These are phyloP conservation scores for Trematosphaeria pertusa DNA, from an alignment of 2,329 filamentous ascomycete genomes.

Conservation along the genomic window DNA sequence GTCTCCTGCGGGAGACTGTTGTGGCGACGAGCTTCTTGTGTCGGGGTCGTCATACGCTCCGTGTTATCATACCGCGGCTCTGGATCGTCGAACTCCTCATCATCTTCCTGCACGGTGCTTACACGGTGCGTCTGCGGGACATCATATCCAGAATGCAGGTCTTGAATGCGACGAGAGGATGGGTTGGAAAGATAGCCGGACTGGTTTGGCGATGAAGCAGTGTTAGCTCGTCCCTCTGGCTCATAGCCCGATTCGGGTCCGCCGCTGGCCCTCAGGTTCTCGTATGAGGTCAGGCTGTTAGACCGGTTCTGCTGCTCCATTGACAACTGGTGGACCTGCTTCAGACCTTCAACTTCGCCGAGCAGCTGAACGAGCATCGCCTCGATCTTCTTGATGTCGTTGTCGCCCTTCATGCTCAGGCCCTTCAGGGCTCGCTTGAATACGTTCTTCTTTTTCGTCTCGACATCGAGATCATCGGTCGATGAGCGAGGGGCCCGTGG, in stretches of 20 bases:
- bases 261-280: conserved; percentile 73
- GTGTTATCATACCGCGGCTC: conserved; percentile 66
- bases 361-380: conserved; percentile 81
- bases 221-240: conserved; percentile 79
- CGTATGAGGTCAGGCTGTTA: conserved; percentile 70
- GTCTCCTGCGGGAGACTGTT: conserved; percentile 49
- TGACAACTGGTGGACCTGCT: conserved; percentile 47
- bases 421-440: conserved; percentile 93
- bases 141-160: conserved; percentile 59
- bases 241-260: conserved; percentile 73
- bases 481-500: conserved; percentile 64
- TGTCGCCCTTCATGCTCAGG: conserved; percentile 83
- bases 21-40: conserved; percentile 56
- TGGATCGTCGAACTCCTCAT: conserved; percentile 75
- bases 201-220: conserved; percentile 75
- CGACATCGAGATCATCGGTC: conserved; percentile 61
- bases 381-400: conserved; percentile 81
- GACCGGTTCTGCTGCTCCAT: conserved; percentile 42
- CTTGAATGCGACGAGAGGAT: conserved; percentile 54
- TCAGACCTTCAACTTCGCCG: conserved; percentile 80
- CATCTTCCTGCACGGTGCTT: conserved; percentile 83
- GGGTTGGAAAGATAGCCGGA: conserved; percentile 77
- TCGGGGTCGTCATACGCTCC: conserved; percentile 68
- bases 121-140: conserved; percentile 75
- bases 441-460: conserved; percentile 88